A percentile compares a stretch with the other conserved stretches of the same genome.
phyloP scores from a whole-genome alignment of 352 stramenopile species.

The Globisporangium canariense region DNA sequence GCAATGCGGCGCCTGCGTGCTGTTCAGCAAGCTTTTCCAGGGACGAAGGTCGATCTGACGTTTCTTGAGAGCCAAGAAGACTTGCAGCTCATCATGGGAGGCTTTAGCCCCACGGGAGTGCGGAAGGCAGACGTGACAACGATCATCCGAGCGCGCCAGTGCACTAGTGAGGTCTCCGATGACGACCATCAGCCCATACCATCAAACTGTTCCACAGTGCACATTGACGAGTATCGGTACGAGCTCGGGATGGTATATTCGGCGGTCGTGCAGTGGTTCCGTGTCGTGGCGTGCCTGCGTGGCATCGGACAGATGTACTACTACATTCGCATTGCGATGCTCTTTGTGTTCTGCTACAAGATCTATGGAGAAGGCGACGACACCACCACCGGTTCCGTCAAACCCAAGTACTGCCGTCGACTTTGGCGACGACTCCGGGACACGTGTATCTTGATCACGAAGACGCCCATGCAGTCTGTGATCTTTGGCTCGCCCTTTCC shows the following conservation, averaged over 20 bases:
- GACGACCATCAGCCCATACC: background rate
- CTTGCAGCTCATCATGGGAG: background rate
- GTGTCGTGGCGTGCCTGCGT: conserved; percentile 23
- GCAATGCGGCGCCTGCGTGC: background rate
- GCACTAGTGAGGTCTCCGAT: conserved; percentile 1
- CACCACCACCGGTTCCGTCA: background rate
- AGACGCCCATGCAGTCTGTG: conserved; percentile 16
- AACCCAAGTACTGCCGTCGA: background rate
- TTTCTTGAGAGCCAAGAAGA: conserved; percentile 16
- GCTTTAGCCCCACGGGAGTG: conserved; percentile 15
- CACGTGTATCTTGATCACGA: background rate
- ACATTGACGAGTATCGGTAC: conserved; percentile 23
- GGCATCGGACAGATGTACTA: conserved; percentile 18
- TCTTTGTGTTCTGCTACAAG: conserved; percentile 6
- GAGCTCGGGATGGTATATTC: conserved; percentile 18
- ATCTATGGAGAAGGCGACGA: background rate
- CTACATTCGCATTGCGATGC: conserved; percentile 13
- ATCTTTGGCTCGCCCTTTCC: conserved; percentile 20
- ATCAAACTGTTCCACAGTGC: conserved; percentile 4
- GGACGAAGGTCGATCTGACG: conserved; percentile 10
- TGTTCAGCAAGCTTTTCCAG: background rate
- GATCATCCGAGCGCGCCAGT: conserved; percentile 13
- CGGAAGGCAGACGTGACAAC: conserved; percentile 19
- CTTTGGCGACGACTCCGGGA: background rate
- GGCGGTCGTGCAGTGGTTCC: conserved; percentile 23